phyloP scores from a whole-genome alignment of 352 stramenopile species.

The Saprolegnia parasitica region DNA sequence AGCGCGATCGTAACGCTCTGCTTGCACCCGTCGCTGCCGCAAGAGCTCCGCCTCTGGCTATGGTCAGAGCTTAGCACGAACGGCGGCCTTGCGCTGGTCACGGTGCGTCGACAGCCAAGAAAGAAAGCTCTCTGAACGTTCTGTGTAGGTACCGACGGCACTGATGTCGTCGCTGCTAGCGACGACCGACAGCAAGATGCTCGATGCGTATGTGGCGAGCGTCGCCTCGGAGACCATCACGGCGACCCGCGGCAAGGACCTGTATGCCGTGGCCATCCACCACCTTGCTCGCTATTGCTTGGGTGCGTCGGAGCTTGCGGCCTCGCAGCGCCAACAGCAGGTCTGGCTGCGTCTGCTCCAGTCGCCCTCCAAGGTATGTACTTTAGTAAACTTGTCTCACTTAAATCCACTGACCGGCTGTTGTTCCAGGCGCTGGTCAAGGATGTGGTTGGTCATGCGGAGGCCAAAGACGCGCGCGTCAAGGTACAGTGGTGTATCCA shows the following conservation, averaged over 20 bases:
- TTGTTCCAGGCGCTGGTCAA: neutral
- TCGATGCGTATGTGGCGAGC: neutral
- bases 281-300: slow-evolving; percentile 24
- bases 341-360: slow-evolving; percentile 8
- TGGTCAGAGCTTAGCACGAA: slow-evolving; percentile 9
- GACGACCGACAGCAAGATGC: neutral
- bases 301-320: neutral
- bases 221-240: neutral
- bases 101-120: neutral
- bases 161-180: neutral
- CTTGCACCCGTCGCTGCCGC: neutral
- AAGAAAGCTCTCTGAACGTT: neutral
- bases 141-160: neutral
- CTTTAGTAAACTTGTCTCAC: neutral
- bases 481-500: neutral
- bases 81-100: neutral
- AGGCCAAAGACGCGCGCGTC: neutral
- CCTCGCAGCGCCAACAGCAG: neutral
- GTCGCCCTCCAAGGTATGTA: neutral
- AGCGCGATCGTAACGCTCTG: slow-evolving; percentile 3
- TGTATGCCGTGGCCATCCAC: slow-evolving; percentile 6
- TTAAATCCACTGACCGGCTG: neutral
- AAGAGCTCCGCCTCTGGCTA: neutral
- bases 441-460: neutral
- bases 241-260: neutral